Base-by-base conservation (phyloP, 306 rosid genomes). In the Pyrus betulifolia region DNA sequence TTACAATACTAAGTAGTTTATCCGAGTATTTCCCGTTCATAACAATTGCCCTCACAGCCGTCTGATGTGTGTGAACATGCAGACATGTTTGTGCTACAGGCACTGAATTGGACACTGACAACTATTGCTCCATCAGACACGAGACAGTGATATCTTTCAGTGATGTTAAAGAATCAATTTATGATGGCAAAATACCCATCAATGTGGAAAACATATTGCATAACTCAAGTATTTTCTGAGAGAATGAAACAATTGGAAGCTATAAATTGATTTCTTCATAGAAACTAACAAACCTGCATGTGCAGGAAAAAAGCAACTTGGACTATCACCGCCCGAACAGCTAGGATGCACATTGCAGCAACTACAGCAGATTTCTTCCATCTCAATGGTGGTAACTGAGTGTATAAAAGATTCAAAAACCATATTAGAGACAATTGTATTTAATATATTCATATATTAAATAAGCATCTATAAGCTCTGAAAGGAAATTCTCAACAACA, bases 271-370 rank as follows among this genome's bases (percentile, higher is more conserved):
- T 42, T 70, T 4, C 19, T 23, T 63, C 63, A 28, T 14, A 45
- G 21, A 33, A 45, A 38, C 46, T 59, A 58, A 27, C 80, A 49
- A 81, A 95, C 97, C 99, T 95, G 99, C 69, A 92, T 81, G 83
- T 95, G 99, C 79, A 95, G 93, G 73, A 95, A 95, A 85, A 95
- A 95, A 25, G 99, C 99, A 76, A 95, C 92, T 86, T 95, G 99
- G 81, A 95, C 99, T 77, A 92, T 81, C 82, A 95, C 92, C 12
- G 99, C 99, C 28, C 99, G 96, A 78, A 95, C 97, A 71, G 90
- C 96, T 64, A 95, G 82, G 79, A 95, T 95, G 86, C 99, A 95
- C 96, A 92, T 87, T 4, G 99, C 99, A 0, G 99, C 99, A 42
- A 91, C 86, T 79, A 91, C 82, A 21, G 99, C 96, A 84, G 80